These are phyloP conservation scores for Tetrahymena thermophila DNA, from an alignment of 73 alveolate genomes.

Conservation along the genomic window DNA sequence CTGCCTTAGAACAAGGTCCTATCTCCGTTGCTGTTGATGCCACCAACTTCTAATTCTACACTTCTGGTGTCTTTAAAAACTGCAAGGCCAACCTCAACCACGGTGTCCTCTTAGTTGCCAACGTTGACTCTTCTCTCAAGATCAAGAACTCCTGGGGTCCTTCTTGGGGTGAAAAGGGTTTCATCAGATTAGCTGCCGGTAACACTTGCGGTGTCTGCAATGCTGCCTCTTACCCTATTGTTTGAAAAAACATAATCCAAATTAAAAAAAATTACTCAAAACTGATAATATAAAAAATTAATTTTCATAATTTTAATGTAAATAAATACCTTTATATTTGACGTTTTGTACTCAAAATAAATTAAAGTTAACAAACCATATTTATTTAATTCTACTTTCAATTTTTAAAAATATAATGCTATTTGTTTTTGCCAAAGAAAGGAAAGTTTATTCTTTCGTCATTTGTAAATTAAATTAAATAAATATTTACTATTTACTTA, in stretches of 20 bases:
- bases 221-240: neutral
- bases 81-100: slow-evolving; percentile 50
- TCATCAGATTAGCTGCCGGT: slow-evolving; percentile 60
- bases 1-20: slow-evolving; percentile 40
- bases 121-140: slow-evolving; percentile 46
- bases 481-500: too few species aligned
- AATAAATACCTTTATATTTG: neutral
- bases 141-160: slow-evolving; percentile 94
- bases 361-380: too few species aligned
- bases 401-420: too few species aligned
- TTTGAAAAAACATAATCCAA: neutral
- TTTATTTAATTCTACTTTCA: too few species aligned
- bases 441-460: too few species aligned
- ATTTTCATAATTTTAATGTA: neutral
- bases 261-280: neutral
- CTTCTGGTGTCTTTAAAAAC: slow-evolving; percentile 23
- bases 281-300: neutral
- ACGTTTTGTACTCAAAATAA: neutral
- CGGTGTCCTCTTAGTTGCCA: slow-evolving; percentile 58
- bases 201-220: slow-evolving; percentile 47
- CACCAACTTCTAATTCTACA: slow-evolving; percentile 36
- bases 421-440: too few species aligned
- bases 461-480: too few species aligned
- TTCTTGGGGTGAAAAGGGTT: slow-evolving; percentile 88
- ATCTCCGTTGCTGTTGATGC: slow-evolving; percentile 65